Percentiles rank a stretch among this genome's conserved stretches.
phyloP scores from a whole-genome alignment of 176 grass and related monocot genomes.

The Phyllostachys edulis region DNA sequence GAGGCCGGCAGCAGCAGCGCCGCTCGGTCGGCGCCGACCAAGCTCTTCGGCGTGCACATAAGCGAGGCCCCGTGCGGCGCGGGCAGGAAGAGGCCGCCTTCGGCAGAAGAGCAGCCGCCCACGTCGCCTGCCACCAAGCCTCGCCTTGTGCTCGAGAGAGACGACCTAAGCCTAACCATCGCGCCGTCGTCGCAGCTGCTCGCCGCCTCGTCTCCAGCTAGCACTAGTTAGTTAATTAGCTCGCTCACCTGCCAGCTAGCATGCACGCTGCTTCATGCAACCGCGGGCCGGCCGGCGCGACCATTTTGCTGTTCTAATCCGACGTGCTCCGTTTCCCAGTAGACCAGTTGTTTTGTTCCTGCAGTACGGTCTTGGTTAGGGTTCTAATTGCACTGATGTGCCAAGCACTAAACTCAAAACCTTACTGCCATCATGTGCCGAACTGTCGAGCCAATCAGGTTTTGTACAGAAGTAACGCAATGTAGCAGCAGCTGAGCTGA shows the following conservation, averaged over 20 bases:
- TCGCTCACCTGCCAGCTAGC: background rate
- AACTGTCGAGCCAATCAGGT: conserved; percentile 4
- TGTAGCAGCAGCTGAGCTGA: background rate
- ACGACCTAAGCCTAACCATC: conserved; percentile 57
- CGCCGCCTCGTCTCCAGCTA: conserved; percentile 46
- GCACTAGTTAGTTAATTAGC: conserved; percentile 33
- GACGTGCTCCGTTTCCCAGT: conserved; percentile 31
- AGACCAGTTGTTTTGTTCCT: background rate
- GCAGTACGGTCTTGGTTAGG: conserved; percentile 27
- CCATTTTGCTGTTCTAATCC: conserved; percentile 33
- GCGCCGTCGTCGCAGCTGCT: conserved; percentile 36
- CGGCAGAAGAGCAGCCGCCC: conserved; percentile 28
- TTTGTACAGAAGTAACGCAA: conserved; percentile 31
- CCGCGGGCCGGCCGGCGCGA: background rate
- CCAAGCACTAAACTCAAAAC: background rate
- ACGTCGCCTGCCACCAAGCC: conserved; percentile 67
- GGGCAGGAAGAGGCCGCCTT: conserved; percentile 50
- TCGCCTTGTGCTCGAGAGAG: conserved; percentile 42
- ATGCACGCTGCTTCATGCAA: conserved; percentile 5
- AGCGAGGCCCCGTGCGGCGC: conserved; percentile 14
- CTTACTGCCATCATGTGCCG: background rate
- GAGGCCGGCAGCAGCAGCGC: conserved; percentile 54
- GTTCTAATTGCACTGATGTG: conserved; percentile 29
- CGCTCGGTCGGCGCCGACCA: conserved; percentile 42
- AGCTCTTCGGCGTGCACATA: conserved; percentile 81